Evolutionary conservation across 2,329 filamentous ascomycete species (phyloP), one percentile per base, ranked within the genome.

Genomic region (Monosporascus sp.): DNA sequence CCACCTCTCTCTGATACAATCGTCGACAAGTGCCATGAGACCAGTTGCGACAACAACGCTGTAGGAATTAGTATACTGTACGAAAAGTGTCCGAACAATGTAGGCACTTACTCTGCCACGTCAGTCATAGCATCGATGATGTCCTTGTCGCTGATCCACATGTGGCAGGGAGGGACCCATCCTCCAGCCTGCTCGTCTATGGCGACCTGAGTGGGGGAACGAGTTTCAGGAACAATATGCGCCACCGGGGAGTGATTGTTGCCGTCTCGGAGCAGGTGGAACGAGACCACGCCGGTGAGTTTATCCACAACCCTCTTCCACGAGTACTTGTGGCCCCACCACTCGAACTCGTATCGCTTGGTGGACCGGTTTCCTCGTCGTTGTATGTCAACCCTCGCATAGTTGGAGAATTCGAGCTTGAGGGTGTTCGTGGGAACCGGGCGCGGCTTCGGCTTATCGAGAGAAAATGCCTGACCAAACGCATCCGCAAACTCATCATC

Each of bases 321-420:
- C 50, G 82, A 76, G 71, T 97, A 97, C 51, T 78, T 80, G 62
- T 87, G 81, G 26, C 90, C 91, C 94, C 94, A 97, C 78, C 96
- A 96, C 66, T 93, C 88, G 64, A 96, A 97, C 52, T 91, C 89
- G 69, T 97, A 97, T 57, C 84, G 82, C 72, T 91, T 93, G 58
- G 78, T 78, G 45, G 79, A 76, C 60, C 83, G 85, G 49, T 80
- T 75, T 17, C 87, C 87, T 24, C 82, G 78, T 43, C 89, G 84
- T 60, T 82, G 85, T 49, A 99, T 74, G 59, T 96, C 89, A 41
- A 97, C 85, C 63, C 94, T 91, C 2, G 93, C 93, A 68, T 99
- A 99, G 74, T 97, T 99, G 60, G 91, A 95, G 69, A 97, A 99
- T 68, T 97, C 93, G 37, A 99, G 81, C 72, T 91, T 89, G 68